These are phyloP conservation scores for Byssochlamys sp. DNA, from an alignment of 2,329 filamentous ascomycete species.

Conservation along the genomic window DNA sequence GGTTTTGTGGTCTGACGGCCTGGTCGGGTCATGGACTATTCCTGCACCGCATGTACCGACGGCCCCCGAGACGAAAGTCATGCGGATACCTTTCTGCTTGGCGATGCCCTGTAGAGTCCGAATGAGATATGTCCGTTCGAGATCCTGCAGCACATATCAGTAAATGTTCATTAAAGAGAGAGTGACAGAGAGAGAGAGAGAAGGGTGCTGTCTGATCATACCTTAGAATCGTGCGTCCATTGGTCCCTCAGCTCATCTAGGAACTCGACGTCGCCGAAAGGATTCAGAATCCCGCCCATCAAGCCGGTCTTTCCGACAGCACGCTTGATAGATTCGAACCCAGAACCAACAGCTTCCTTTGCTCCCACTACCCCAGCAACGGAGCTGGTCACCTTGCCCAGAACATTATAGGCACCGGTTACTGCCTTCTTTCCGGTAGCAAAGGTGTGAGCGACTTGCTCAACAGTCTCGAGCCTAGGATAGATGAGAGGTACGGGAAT, in stretches of 20 bases:
- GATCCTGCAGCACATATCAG: conserved; percentile 46
- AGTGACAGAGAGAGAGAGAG: background rate
- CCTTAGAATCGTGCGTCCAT: conserved; percentile 96
- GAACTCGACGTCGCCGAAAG: conserved; percentile 91
- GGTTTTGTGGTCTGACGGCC: conserved; percentile 89
- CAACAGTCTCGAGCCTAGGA: conserved; percentile 79
- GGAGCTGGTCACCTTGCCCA: conserved; percentile 89
- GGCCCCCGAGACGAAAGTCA: conserved; percentile 88
- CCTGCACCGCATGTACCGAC: conserved; percentile 88
- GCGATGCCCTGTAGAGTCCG: conserved; percentile 90
- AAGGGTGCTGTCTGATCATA: conserved; percentile 19
- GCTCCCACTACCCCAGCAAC: conserved; percentile 92
- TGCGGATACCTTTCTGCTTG: conserved; percentile 86
- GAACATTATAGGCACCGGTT: conserved; percentile 89
- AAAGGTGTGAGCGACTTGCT: conserved; percentile 81
- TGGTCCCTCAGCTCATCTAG: conserved; percentile 89
- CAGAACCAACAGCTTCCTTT: conserved; percentile 82
- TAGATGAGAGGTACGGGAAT: conserved; percentile 83
- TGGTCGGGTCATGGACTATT: conserved; percentile 82
- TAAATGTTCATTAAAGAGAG: conserved; percentile 2
- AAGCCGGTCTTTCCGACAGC: conserved; percentile 89
- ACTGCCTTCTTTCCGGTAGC: conserved; percentile 93
- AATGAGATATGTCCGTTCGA: conserved; percentile 92
- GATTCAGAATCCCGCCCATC: conserved; percentile 90
- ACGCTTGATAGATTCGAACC: conserved; percentile 91